Conservation (phyloP, 2,329 filamentous ascomycete species). For the Aspergillus niger region DNA sequence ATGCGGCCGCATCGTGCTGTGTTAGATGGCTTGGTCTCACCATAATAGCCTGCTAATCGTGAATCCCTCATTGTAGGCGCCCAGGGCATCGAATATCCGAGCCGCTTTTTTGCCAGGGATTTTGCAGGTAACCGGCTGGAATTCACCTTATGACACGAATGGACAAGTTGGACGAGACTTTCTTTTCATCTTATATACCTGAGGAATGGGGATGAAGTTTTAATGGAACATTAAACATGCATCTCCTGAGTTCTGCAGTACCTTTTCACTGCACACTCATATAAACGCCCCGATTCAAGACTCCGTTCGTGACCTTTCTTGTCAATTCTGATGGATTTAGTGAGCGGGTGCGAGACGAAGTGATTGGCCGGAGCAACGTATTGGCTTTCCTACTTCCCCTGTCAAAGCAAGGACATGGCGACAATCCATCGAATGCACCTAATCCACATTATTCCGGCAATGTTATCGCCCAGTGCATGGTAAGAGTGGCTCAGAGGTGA, state of each 20-base stretch:
- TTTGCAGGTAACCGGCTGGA: constrained; percentile 59
- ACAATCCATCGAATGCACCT: too few species aligned
- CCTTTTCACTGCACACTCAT: too few species aligned
- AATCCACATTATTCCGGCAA: too few species aligned
- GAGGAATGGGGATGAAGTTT: neutral
- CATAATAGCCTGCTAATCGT: neutral
- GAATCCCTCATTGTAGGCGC: constrained; percentile 39
- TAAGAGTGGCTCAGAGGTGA: too few species aligned
- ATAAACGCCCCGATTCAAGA: too few species aligned
- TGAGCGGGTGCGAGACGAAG: too few species aligned
- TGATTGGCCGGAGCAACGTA: too few species aligned
- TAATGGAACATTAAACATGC: neutral
- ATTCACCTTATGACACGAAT: constrained; percentile 48
- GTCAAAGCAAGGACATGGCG: too few species aligned
- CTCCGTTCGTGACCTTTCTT: too few species aligned
- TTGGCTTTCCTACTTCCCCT: too few species aligned
- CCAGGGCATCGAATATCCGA: constrained; percentile 61
- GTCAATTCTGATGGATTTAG: too few species aligned
- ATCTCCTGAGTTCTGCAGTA: neutral
- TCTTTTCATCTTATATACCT: neutral
- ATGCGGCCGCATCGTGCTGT: neutral
- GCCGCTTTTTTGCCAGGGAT: constrained; percentile 63
- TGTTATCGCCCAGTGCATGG: too few species aligned
- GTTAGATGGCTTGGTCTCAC: neutral
- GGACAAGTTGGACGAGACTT: neutral